Conservation (phyloP, 1,139 yeast species). For the Zygosaccharomyces pseudobailii region DNA sequence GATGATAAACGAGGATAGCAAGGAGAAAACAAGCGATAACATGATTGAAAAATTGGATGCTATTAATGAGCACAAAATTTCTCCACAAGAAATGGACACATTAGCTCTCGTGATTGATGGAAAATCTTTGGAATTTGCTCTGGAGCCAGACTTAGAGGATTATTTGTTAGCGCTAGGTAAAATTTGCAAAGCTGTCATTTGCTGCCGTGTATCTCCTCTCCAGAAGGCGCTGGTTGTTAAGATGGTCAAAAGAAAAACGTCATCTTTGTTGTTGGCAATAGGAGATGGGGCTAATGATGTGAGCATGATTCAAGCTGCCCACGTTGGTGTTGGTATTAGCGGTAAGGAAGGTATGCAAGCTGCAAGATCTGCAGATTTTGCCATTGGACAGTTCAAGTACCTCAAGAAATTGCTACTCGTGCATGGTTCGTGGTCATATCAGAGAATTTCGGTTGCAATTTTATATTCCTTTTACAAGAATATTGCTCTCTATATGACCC, state of each 20-base stretch:
- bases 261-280: constrained; percentile 78
- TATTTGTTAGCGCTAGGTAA: constrained; percentile 75
- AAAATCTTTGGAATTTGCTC: constrained; percentile 76
- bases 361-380: constrained; percentile 94
- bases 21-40: constrained; percentile 68
- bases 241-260: constrained; percentile 76
- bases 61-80: constrained; percentile 58
- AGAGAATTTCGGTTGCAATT: constrained; percentile 86
- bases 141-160: constrained; percentile 77
- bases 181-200: constrained; percentile 87
- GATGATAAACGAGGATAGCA: constrained; percentile 79
- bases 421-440: constrained; percentile 98
- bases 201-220: constrained; percentile 96
- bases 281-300: constrained; percentile 99
- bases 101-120: constrained; percentile 94
- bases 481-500: constrained; percentile 92
- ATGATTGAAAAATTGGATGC: constrained; percentile 73
- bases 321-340: constrained; percentile 96
- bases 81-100: constrained; percentile 68
- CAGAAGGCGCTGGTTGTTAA: constrained; percentile 96
- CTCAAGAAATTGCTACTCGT: constrained; percentile 78
- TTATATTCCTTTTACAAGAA: constrained; percentile 94
- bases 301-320: constrained; percentile 98
- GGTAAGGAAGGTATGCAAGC: constrained; percentile 99
- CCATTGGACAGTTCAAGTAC: constrained; percentile 92